phyloP scores from a whole-genome alignment of 2,329 filamentous ascomycete genomes.

The Diaporthe citrichinensis region DNA sequence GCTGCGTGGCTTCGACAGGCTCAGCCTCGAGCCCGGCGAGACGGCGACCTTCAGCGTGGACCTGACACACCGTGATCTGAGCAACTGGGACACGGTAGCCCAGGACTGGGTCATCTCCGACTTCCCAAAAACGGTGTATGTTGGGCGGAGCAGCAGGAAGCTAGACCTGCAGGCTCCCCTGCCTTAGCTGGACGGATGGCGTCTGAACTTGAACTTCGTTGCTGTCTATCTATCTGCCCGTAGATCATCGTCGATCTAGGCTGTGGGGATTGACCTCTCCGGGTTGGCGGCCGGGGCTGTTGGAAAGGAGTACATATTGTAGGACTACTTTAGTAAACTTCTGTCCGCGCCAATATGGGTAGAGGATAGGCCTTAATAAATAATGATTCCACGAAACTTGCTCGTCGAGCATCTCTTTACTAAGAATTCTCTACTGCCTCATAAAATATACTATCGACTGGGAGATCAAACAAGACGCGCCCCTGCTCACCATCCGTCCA shows the following conservation, averaged over 20 bases:
- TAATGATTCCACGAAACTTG: background rate
- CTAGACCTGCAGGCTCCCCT: constrained; percentile 59
- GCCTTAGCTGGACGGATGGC: constrained; percentile 38
- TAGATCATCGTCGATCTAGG: too few species aligned
- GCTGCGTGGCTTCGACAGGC: constrained; percentile 85
- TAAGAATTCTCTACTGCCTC: background rate
- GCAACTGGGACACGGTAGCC: constrained; percentile 84
- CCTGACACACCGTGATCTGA: constrained; percentile 84
- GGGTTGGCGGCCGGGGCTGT: background rate
- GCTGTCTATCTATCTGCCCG: too few species aligned
- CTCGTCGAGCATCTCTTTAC: too few species aligned
- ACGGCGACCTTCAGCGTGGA: constrained; percentile 75
- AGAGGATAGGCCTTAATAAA: background rate
- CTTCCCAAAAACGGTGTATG: constrained; percentile 66
- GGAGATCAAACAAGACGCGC: background rate
- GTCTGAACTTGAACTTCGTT: too few species aligned
- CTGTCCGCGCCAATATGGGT: background rate
- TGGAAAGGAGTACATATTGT: background rate
- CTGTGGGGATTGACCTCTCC: background rate
- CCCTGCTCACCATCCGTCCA: background rate
- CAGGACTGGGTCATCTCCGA: constrained; percentile 86
- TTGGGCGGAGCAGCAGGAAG: constrained; percentile 70
- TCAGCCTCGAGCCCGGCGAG: constrained; percentile 79
- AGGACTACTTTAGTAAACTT: background rate
- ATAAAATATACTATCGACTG: background rate